Evolutionary conservation across 805 yeast species (phyloP), one percentile per base, ranked within the genome.

Genomic region (Saccharomycopsis schoenii): DNA sequence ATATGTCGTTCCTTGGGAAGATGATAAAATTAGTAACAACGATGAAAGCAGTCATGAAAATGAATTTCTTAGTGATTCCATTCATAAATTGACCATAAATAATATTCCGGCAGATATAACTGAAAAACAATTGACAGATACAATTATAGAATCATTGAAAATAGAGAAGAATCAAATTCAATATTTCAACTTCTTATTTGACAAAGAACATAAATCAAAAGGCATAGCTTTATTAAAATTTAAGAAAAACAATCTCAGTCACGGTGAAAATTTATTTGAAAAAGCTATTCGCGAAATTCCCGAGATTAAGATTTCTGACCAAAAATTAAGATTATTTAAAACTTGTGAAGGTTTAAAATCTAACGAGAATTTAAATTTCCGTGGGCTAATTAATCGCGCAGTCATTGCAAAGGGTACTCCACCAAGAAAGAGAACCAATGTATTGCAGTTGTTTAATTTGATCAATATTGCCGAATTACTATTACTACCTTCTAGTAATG

Each of bases 381-480:
- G 74, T 15, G 54, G 21, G 15, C 51, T 63, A 24, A 15, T 57
- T 10, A 56, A 68, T 60, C 24, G 34, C 24, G 64, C 61, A 24
- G 60, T 69, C 4, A 58, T 64, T 8, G 64, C 65, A 34, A 61
- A 70, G 29, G 64, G 77, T 54, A 80, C 73, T 3, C 68, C 68
- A 4, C 47, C 58, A 14, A 68, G 67, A 43, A 71, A 58, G 11
- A 29, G 58, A 12, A 42, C 84, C 0, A 77, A 70, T 15, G 89
- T 88, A 0, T 68, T 92, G 8, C 83, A 86, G 60, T 71, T 91
- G 3, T 70, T 88, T 42, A 92, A 91, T 68, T 74, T 83, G 55
- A 77, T 89, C 1, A 47, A 47, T n/a, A 21, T 47, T 47, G 19
- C 52, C 6, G 52, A 47, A 21, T 47, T 47, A 15, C 25, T 47